Conservation (phyloP, 2,329 filamentous ascomycete species). For the Claviceps sp. region DNA sequence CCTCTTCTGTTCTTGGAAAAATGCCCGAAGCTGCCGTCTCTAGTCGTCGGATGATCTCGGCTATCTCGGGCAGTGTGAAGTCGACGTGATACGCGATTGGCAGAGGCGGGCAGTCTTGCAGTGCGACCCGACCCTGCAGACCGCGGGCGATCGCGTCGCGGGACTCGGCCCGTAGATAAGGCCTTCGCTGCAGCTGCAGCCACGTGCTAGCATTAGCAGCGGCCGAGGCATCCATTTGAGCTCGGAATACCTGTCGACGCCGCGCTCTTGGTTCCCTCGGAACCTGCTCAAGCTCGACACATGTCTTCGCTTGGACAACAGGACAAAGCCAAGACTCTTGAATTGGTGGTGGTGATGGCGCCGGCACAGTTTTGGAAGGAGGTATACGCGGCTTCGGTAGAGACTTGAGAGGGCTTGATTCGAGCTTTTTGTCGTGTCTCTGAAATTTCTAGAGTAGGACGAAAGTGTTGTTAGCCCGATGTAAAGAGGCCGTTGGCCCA, state of each 20-base stretch:
- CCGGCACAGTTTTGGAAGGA: background rate
- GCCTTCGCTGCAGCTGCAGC: conserved; percentile 8
- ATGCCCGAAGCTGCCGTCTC: conserved; percentile 6
- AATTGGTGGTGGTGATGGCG: background rate
- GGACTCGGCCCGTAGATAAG: conserved; percentile 14
- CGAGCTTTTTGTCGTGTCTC: background rate
- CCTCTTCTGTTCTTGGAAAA: conserved; percentile 9
- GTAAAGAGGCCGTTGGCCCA: background rate
- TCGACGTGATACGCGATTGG: conserved; percentile 29
- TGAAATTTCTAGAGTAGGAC: background rate
- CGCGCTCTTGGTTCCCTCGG: background rate
- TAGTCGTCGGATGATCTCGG: conserved; percentile 13
- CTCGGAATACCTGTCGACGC: background rate
- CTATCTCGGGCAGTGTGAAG: conserved; percentile 27
- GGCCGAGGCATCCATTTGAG: background rate
- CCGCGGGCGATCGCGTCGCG: conserved; percentile 17
- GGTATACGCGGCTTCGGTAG: background rate
- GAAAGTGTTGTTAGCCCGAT: background rate
- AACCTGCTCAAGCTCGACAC: background rate
- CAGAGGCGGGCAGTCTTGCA: conserved; percentile 2
- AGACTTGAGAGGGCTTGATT: background rate
- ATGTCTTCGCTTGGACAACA: background rate
- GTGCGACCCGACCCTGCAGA: conserved; percentile 4
- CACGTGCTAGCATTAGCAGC: background rate
- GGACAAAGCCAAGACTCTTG: background rate